Evolutionary conservation across 176 grass and related monocot genomes (phyloP).

Genomic region (Pontederia paniculata): DNA sequence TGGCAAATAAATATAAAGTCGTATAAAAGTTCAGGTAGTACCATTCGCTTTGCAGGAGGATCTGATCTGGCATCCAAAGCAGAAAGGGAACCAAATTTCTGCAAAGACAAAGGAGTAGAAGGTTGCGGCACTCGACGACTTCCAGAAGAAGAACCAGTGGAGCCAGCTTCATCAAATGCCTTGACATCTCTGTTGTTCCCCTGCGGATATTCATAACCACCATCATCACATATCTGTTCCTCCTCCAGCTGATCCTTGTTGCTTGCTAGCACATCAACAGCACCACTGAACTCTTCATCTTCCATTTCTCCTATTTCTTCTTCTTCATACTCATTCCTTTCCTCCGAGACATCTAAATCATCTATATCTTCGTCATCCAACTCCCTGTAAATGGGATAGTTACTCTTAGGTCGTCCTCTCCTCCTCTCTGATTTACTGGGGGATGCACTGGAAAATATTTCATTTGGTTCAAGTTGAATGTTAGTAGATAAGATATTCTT

Average conservation of each 20-base stretch:
- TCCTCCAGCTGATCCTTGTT: slow-evolving; percentile 35
- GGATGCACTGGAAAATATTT: slow-evolving; percentile 9
- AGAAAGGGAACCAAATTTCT: slow-evolving; percentile 20
- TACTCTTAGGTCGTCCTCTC: slow-evolving; percentile 45
- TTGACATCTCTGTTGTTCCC: slow-evolving; percentile 24
- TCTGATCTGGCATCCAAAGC: slow-evolving; percentile 24
- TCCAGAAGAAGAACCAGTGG: slow-evolving; percentile 85
- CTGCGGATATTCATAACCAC: slow-evolving; percentile 27
- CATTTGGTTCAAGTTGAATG: slow-evolving; percentile 35
- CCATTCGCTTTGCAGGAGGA: slow-evolving; percentile 54
- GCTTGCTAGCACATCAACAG: slow-evolving; percentile 40
- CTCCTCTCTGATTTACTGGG: slow-evolving; percentile 47
- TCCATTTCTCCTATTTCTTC: slow-evolving; percentile 69
- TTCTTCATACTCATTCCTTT: slow-evolving; percentile 60
- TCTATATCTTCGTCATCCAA: slow-evolving; percentile 74
- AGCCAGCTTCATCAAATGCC: slow-evolving; percentile 63
- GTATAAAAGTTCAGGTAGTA: slow-evolving; percentile 24
- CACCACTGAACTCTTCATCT: slow-evolving; percentile 58
- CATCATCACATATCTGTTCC: slow-evolving; percentile 17
- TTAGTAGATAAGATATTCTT: slow-evolving; percentile 45
- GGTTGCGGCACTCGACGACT: slow-evolving; percentile 57
- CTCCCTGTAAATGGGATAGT: slow-evolving; percentile 74
- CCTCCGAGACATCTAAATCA: slow-evolving; percentile 73
- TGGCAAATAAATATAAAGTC: slow-evolving; percentile 14
- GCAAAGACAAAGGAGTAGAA: slow-evolving; percentile 11